phyloP scores from a whole-genome alignment of 2,329 filamentous ascomycete species.

The Fusarium sp. region DNA sequence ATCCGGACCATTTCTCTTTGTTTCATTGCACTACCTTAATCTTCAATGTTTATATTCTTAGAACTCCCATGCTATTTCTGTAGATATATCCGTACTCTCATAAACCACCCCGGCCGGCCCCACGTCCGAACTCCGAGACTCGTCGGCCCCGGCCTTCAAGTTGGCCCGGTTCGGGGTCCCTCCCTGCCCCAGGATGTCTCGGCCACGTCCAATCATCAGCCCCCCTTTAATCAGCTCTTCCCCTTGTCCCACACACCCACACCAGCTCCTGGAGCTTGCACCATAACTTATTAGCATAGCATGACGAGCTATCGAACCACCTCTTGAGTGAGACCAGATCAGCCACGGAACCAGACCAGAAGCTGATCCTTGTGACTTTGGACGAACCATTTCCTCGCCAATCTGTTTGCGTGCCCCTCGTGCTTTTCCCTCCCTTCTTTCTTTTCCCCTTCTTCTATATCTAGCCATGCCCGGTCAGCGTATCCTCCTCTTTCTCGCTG shows the following conservation, averaged over 20 bases:
- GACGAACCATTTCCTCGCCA: constrained; percentile 26
- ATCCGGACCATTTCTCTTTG: not conserved
- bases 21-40: not conserved
- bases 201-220: constrained; percentile 19
- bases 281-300: constrained; percentile 29
- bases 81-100: not conserved
- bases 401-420: constrained; percentile 15
- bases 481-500: constrained; percentile 43
- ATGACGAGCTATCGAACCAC: constrained; percentile 41
- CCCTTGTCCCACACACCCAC: constrained; percentile 16
- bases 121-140: constrained; percentile 29
- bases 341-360: constrained; percentile 23
- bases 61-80: not conserved
- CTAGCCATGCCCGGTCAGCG: constrained; percentile 37
- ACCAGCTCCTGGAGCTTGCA: constrained; percentile 27
- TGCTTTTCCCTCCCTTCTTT: constrained; percentile 1
- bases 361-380: constrained; percentile 28
- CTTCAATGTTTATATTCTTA: not conserved
- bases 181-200: constrained; percentile 3
- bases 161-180: constrained; percentile 22
- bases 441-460: not conserved
- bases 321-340: constrained; percentile 25
- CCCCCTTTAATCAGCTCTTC: constrained; percentile 35
- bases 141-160: constrained; percentile 24
- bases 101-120: constrained; percentile 25